Evolutionary conservation across 352 stramenopile species (phyloP), one percentile per base, ranked within the genome.

Genomic region (Pseudoperonospora humuli): DNA sequence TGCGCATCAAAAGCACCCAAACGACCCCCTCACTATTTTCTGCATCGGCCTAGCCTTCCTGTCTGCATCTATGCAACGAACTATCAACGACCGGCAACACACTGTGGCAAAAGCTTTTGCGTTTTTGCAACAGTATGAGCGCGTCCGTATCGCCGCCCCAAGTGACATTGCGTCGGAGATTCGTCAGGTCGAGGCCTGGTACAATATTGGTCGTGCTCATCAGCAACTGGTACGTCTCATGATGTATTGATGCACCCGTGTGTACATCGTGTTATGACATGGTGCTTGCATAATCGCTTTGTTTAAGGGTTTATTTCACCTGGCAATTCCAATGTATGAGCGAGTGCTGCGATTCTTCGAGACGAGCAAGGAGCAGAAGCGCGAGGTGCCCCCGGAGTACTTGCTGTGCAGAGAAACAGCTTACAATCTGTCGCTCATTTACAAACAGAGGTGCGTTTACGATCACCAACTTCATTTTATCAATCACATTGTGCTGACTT

Each of bases 391-490:
- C 1, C 44, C 50, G 2, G 72, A 89, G 54, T 91, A 88, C 37
- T 60, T 75, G 34, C 63, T 93, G 10, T 90, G 72, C 41, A 67
- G 75, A 15, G 81, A 93, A 54, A 87, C 81, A 6, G 81, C 81
- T n/a, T 91, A 91, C 61, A 93, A 93, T 31, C 58, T 93, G 26
- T 88, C 78, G 11, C 65, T 93, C 20, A 91, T 93, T 24, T 93
- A 93, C 60, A 83, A 85, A 35, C 73, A 93, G 50, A 92, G 80
- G 80, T 92, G 23, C 43, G 57, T 57, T 39, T 29, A 4, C 18
- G 18, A 10, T n/a, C 25, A 29, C 26, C 5, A 14, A 9, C 2
- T 21, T 27, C 0, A 21, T 10, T n/a, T 14, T 35, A 18, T 11
- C 15, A 17, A 14, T 14, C 9, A 14, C 5, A 15, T 19, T 24